Conservation (phyloP, 805 yeast genomes). For the Lipomyces orientalis region DNA sequence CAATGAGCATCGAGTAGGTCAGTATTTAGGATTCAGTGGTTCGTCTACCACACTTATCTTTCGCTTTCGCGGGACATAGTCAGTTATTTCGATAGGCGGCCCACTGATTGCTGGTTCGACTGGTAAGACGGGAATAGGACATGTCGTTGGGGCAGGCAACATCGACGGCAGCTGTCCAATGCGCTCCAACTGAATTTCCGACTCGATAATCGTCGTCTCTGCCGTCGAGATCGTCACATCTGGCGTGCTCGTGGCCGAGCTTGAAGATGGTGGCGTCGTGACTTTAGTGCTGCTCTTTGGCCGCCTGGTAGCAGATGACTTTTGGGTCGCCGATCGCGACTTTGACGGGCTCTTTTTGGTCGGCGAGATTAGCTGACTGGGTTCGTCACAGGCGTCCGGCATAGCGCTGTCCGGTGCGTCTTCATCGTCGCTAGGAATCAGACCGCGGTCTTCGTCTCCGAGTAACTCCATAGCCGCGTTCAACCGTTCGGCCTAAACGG, state of each 20-base stretch:
- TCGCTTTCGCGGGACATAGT: slow-evolving; percentile 20
- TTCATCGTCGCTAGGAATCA: background rate
- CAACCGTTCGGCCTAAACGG: slow-evolving; percentile 12
- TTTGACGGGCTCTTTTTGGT: background rate
- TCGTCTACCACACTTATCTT: slow-evolving; percentile 31
- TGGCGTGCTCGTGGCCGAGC: background rate
- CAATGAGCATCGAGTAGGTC: background rate
- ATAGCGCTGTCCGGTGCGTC: background rate
- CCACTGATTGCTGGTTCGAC: background rate
- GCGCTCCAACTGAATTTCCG: background rate
- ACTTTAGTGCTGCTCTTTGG: background rate
- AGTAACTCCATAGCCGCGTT: slow-evolving; percentile 6
- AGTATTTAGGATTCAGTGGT: slow-evolving; percentile 18
- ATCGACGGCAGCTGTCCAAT: background rate
- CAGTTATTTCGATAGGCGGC: background rate
- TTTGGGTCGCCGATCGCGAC: background rate
- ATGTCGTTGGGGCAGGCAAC: background rate
- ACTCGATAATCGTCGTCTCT: background rate
- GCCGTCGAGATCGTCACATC: slow-evolving; percentile 5
- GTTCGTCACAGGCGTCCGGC: slow-evolving; percentile 1
- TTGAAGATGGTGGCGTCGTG: background rate
- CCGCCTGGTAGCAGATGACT: background rate
- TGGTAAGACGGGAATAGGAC: background rate
- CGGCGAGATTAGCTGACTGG: background rate
- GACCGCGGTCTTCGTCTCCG: background rate